Evolutionary conservation across 2,329 filamentous ascomycete species (phyloP).

Genomic region (Mariannaea elegans): DNA sequence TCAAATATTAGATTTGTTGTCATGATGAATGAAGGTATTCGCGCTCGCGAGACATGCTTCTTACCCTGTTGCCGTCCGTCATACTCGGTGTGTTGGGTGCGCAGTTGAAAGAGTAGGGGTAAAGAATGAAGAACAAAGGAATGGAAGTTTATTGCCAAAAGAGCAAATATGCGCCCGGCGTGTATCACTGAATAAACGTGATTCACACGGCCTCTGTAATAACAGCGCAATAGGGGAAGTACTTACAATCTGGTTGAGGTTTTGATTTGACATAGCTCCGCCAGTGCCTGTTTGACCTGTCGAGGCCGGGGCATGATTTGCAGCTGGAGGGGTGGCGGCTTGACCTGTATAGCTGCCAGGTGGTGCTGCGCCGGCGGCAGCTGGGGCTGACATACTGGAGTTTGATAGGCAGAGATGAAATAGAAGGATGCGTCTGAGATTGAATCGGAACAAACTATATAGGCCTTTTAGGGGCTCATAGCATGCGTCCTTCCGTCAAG

Average conservation of each 20-base stretch:
- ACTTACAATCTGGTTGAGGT: conserved; percentile 95
- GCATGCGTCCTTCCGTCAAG: not conserved
- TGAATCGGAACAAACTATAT: not conserved
- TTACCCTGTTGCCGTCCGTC: too few relatives aligned
- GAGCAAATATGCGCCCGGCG: too few relatives aligned
- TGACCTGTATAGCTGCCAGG: conserved; percentile 44
- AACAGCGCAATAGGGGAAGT: conserved; percentile 9
- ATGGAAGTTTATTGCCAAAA: not conserved
- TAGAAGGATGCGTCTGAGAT: not conserved
- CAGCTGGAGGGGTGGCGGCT: conserved; percentile 46
- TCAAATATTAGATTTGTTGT: not conserved
- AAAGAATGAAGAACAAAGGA: not conserved
- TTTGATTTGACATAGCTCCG: conserved; percentile 77
- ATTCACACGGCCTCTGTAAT: not conserved
- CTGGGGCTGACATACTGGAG: conserved; percentile 47
- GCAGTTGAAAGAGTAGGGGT: too few relatives aligned
- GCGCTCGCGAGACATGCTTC: not conserved
- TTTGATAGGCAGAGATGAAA: not conserved
- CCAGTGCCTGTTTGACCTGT: conserved; percentile 45
- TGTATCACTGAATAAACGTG: too few relatives aligned
- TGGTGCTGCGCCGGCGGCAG: conserved; percentile 42
- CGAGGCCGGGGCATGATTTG: conserved; percentile 34
- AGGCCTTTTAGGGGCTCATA: conserved; percentile 19
- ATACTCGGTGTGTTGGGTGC: not conserved
- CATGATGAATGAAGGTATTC: not conserved